Evolutionary conservation across 2,329 filamentous ascomycete species (phyloP).

Genomic region (Colletotrichum sublineola): DNA sequence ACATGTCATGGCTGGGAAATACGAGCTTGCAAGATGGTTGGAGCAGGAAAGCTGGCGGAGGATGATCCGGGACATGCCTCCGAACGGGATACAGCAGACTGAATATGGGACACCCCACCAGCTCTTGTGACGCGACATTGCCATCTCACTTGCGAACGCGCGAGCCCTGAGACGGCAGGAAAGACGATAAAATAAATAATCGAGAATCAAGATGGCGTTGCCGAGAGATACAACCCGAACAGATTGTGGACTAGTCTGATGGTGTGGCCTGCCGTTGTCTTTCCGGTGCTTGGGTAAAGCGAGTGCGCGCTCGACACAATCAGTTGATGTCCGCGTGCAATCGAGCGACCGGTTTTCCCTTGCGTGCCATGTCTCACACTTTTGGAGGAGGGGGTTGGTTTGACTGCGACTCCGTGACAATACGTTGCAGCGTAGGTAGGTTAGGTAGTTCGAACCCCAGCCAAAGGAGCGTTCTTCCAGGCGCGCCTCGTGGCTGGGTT

Average conservation of each 20-base stretch:
- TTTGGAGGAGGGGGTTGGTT: not conserved
- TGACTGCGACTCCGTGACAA: slow-evolving; percentile 14
- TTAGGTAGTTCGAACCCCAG: not conserved
- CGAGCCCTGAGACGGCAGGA: not conserved
- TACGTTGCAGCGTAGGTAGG: slow-evolving; percentile 21
- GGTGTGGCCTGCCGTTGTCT: not conserved
- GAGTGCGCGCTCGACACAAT: not conserved
- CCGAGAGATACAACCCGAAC: not conserved
- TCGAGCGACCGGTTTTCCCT: slow-evolving; percentile 6
- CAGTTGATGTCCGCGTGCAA: not conserved
- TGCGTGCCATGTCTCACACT: slow-evolving; percentile 23
- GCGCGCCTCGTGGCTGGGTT: not conserved
- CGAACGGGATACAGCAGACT: slow-evolving; percentile 17
- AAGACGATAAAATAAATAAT: not conserved
- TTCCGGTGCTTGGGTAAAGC: slow-evolving; percentile 1
- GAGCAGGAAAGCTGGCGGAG: slow-evolving; percentile 7
- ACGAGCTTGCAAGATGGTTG: slow-evolving; percentile 23
- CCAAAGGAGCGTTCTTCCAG: not conserved
- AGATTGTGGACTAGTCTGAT: slow-evolving; percentile 4
- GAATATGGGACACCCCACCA: slow-evolving; percentile 15
- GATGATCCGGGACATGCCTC: slow-evolving; percentile 25
- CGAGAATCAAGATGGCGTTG: slow-evolving; percentile 36
- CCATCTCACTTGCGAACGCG: not conserved
- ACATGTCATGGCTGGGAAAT: not conserved
- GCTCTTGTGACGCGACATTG: slow-evolving; percentile 15